These are phyloP conservation scores for Vaccinium corymbosum DNA, from an alignment of 148 eudicot species.

Conservation along the genomic window DNA sequence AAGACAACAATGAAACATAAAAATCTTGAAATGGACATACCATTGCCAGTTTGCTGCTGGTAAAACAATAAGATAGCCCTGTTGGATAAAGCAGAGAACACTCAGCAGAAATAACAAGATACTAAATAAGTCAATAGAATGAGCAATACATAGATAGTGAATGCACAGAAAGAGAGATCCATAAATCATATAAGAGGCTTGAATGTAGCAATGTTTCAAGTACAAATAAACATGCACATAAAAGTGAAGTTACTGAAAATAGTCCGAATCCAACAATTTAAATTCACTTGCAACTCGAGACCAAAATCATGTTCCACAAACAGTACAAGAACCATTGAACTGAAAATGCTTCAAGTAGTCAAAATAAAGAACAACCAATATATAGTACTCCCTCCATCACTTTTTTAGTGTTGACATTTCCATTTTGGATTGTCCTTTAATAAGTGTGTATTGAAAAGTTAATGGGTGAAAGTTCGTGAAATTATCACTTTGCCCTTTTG, in stretches of 20 bases:
- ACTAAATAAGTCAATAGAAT: neutral
- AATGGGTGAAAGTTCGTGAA: too few species aligned
- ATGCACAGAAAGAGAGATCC: neutral
- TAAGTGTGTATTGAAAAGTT: too few species aligned
- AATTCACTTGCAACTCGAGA: neutral
- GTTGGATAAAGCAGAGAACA: constrained; percentile 21
- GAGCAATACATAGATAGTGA: neutral
- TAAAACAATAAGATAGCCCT: constrained; percentile 69
- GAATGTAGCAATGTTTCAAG: neutral
- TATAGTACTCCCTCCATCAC: neutral
- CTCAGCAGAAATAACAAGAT: constrained; percentile 18
- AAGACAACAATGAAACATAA: neutral
- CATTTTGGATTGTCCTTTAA: too few species aligned
- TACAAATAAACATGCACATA: neutral
- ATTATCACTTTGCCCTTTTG: too few species aligned
- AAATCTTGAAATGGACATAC: constrained; percentile 33
- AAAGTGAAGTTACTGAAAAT: neutral
- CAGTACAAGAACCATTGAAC: neutral
- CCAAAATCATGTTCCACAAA: neutral
- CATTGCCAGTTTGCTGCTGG: constrained; percentile 72
- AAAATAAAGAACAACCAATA: neutral
- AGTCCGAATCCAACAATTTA: neutral
- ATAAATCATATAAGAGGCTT: neutral
- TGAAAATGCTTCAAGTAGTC: neutral
- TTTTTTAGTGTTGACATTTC: too few species aligned